phyloP scores from a whole-genome alignment of 1,284 basidiomycete genomes.

The Fomitiporia mediterranea region DNA sequence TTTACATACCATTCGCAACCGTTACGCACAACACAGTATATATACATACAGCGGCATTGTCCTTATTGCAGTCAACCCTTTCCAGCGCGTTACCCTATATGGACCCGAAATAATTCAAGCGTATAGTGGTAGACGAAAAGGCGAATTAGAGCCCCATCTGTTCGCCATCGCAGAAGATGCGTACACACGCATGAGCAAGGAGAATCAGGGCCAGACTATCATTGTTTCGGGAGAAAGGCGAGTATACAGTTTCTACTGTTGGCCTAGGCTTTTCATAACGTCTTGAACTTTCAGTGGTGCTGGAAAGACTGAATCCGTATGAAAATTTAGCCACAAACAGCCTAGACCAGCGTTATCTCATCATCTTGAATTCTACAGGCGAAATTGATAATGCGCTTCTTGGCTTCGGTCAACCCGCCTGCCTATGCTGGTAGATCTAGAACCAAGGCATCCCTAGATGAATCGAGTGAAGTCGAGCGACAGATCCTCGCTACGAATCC shows the following conservation, averaged over 20 bases:
- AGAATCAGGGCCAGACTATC: conserved; percentile 95
- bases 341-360: no score
- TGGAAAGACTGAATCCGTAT: conserved; percentile 96
- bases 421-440: conserved; percentile 55
- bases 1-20: conserved; percentile 93
- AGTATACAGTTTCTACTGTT: conserved; percentile 25
- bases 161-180: conserved; percentile 99
- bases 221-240: conserved; percentile 99
- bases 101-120: conserved; percentile 97
- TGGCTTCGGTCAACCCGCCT: conserved; percentile 95
- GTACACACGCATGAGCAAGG: conserved; percentile 95
- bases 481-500: conserved; percentile 99
- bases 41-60: conserved; percentile 99
- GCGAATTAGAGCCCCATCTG: conserved; percentile 95
- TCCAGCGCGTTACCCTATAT: conserved; percentile 90
- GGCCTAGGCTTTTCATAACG: conserved; percentile 18
- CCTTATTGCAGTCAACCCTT: conserved; percentile 98
- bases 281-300: conserved; percentile 68
- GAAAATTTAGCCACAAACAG: conserved; percentile 25
- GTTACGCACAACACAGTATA: conserved; percentile 95
- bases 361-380: conserved; percentile 46
- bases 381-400: conserved; percentile 99
- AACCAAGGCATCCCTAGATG: conserved; percentile 69
- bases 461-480: conserved; percentile 91
- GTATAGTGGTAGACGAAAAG: conserved; percentile 88